A percentile compares a stretch with the other conserved stretches of the same genome.
Conservation (phyloP, 2,329 filamentous ascomycete species). For the Catunica adiposa region DNA sequence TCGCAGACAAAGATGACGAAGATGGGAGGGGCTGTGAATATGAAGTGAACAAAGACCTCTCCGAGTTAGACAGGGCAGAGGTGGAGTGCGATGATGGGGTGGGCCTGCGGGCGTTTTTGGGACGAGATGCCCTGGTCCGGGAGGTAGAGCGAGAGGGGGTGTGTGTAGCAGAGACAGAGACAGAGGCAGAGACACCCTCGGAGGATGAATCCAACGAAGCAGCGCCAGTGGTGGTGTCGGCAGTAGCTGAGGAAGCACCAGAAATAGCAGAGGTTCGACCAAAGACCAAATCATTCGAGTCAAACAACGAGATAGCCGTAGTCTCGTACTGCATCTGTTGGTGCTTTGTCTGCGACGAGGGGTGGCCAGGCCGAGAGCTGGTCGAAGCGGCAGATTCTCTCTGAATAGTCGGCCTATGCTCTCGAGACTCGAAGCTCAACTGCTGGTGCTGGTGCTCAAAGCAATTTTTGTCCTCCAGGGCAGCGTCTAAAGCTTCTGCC, state of each 20-base stretch:
- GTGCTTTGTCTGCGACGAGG: not conserved
- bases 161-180: not conserved
- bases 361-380: not conserved
- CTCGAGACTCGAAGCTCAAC: not conserved
- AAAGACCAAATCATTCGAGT: not conserved
- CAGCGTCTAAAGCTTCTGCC: not conserved
- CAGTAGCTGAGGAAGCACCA: not conserved
- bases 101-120: conserved; percentile 1
- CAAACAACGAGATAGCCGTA: not conserved
- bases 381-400: not conserved
- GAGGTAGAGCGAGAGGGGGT: not conserved
- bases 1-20: conserved; percentile 2
- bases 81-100: not conserved
- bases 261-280: not conserved
- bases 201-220: not conserved
- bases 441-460: not conserved
- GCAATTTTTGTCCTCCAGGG: not conserved
- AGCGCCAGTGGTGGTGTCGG: not conserved
- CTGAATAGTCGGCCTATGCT: not conserved
- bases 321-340: not conserved
- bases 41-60: conserved; percentile 1
- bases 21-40: conserved; percentile 4
- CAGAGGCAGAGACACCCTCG: not conserved
- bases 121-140: conserved; percentile 2
- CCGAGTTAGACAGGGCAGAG: not conserved